Evolutionary conservation across 2,329 filamentous ascomycete genomes (phyloP), one percentile per base, ranked within the genome.

Genomic region (Pyrenochaeta sp.): DNA sequence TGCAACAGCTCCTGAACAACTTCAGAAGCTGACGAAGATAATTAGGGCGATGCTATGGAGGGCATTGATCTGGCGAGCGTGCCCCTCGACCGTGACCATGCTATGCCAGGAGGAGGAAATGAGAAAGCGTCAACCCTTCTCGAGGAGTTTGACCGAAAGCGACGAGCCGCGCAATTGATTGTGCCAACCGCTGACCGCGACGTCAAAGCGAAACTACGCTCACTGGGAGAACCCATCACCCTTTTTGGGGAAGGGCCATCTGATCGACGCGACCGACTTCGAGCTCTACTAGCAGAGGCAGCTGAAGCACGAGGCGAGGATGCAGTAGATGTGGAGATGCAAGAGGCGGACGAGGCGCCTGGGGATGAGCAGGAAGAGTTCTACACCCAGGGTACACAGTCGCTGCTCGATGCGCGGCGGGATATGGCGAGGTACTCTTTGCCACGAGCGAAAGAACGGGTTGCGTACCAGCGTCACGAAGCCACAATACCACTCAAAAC

Each of bases 181-280:
- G 95, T 99, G 3, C 95, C 94, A 0, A 99, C 96, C 53, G 93
- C 97, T 76, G 95, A 99, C 82, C 89, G 86, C 61, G 88, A 91
- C 69, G 93, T 99, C 47, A 91, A 93, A 59, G 84, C 88, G 37
- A 66, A 61, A 54, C 58, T 69, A 43, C 88, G 95, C 65, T 90
- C 95, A 71, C 84, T 97, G 63, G 92, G 91, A n/a, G 91, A 99
- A 74, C 95, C 95, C 10, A 88, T 98, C 54, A 99, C 94, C 0
- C 84, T 98, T 0, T 99, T 99, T 65, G 95, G 93, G 57, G 95
- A 99, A 80, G 92, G 91, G 0, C 89, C 90, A 1, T 89, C 87
- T 27, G 94, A 98, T 69, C 85, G 95, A 58, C 86, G 96, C 81
- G 93, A 97, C 73, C 88, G 95, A 64, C 79, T 99, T 70, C 88